Percentiles rank a stretch among this genome's conserved stretches.
Evolutionary conservation across 257 asterid species (phyloP).

Genomic region (Solanum lycopersicoides): DNA sequence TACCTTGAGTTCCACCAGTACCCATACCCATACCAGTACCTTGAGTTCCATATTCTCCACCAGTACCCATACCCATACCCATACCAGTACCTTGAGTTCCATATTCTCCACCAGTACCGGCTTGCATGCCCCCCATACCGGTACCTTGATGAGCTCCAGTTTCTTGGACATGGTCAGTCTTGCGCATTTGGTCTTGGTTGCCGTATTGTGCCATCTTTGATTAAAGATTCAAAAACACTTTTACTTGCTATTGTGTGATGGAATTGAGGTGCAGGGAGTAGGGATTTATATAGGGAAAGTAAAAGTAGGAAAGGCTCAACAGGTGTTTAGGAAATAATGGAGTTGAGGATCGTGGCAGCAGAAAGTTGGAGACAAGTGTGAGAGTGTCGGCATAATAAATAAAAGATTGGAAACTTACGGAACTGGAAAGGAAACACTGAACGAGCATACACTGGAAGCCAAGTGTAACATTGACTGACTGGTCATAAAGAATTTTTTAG

Average conservation of each 20-base stretch:
- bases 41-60: background rate
- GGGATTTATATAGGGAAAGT: background rate
- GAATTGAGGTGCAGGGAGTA: background rate
- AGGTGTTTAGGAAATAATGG: background rate
- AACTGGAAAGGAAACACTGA: background rate
- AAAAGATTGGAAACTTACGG: background rate
- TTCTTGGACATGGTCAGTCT: slow-evolving; percentile 19
- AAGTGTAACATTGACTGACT: no score
- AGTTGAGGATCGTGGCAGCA: background rate
- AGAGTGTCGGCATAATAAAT: background rate
- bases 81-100: background rate
- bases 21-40: background rate
- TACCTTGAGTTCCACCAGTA: background rate
- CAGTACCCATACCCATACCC: background rate
- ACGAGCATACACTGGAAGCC: no score
- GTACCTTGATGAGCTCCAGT: slow-evolving; percentile 9
- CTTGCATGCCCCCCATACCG: background rate
- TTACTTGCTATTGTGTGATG: background rate
- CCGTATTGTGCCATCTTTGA: background rate
- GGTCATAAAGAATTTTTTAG: no score
- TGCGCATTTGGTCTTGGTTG: slow-evolving; percentile 5
- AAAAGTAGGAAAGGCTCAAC: background rate
- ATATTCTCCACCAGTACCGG: background rate
- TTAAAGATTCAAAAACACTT: background rate
- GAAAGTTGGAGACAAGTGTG: background rate